These are phyloP conservation scores for Geranium rotundifolium DNA, from an alignment of 345 rosid genomes.

Conservation along the genomic window DNA sequence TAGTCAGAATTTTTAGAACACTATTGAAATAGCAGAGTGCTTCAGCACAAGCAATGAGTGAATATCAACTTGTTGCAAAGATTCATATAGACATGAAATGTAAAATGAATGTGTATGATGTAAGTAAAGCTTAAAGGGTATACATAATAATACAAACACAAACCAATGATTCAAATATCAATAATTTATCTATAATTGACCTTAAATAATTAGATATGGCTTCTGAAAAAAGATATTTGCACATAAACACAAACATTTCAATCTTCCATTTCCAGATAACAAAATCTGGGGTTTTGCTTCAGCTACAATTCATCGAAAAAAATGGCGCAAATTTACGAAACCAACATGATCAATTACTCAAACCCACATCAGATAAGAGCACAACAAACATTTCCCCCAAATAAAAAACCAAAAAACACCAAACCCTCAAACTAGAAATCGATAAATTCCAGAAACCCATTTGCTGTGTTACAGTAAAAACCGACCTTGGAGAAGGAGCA, in stretches of 20 bases:
- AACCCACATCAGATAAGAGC: constrained; percentile 26
- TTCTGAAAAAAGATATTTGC: not conserved
- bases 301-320: not conserved
- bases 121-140: too few relatives aligned
- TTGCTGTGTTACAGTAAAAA: not conserved
- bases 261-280: not conserved
- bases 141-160: too few relatives aligned
- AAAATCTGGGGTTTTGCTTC: constrained; percentile 18
- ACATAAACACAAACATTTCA: not conserved
- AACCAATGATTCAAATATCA: too few relatives aligned
- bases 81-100: too few relatives aligned
- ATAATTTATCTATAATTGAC: too few relatives aligned
- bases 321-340: constrained; percentile 6
- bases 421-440: constrained; percentile 8
- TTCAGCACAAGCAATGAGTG: too few relatives aligned
- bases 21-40: too few relatives aligned
- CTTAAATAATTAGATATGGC: too few relatives aligned
- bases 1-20: too few relatives aligned
- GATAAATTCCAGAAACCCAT: not conserved
- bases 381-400: constrained; percentile 1
- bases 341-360: constrained; percentile 4
- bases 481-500: constrained; percentile 63
- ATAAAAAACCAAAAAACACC: not conserved
- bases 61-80: too few relatives aligned
- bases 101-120: too few relatives aligned